Conservation (phyloP, 1,139 yeast species). For the Pichia sp. region DNA sequence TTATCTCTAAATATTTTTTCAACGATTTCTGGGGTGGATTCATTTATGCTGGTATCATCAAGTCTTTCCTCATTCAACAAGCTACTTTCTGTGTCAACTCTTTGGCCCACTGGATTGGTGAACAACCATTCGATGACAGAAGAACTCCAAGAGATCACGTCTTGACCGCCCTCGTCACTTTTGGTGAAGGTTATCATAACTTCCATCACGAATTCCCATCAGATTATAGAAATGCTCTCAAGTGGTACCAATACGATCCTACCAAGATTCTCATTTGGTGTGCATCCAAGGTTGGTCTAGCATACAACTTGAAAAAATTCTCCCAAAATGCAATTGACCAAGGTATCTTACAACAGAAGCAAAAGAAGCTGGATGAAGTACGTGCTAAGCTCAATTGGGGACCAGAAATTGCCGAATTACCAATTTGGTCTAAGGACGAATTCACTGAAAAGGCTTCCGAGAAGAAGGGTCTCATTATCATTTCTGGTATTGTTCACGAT, state of each 20-base stretch:
- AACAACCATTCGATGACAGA: slow-evolving; percentile 95
- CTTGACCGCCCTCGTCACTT: slow-evolving; percentile 88
- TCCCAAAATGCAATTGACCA: slow-evolving; percentile 95
- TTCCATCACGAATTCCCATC: slow-evolving; percentile 99
- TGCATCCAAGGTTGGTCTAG: slow-evolving; percentile 72
- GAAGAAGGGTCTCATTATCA: slow-evolving; percentile 59
- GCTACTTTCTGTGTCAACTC: slow-evolving; percentile 99
- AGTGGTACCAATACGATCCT: slow-evolving; percentile 99
- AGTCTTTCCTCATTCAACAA: slow-evolving; percentile 84
- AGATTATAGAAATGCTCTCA: slow-evolving; percentile 95
- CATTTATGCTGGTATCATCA: slow-evolving; percentile 81
- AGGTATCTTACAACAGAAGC: slow-evolving; percentile 93
- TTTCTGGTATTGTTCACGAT: slow-evolving; percentile 93
- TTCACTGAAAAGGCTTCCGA: slow-evolving; percentile 62
- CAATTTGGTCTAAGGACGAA: slow-evolving; percentile 85
- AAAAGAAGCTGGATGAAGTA: slow-evolving; percentile 85
- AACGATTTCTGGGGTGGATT: slow-evolving; percentile 92
- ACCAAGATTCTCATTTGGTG: slow-evolving; percentile 75
- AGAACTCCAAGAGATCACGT: slow-evolving; percentile 97
- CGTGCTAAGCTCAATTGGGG: slow-evolving; percentile 89
- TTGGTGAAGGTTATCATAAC: slow-evolving; percentile 99
- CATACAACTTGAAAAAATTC: slow-evolving; percentile 86
- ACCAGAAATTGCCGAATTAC: slow-evolving; percentile 71
- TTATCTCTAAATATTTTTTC: slow-evolving; percentile 74
- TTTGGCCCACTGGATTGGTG: slow-evolving; percentile 97